Base-by-base conservation (phyloP, 2,329 filamentous ascomycete genomes). In the Alternaria arbusti region DNA sequence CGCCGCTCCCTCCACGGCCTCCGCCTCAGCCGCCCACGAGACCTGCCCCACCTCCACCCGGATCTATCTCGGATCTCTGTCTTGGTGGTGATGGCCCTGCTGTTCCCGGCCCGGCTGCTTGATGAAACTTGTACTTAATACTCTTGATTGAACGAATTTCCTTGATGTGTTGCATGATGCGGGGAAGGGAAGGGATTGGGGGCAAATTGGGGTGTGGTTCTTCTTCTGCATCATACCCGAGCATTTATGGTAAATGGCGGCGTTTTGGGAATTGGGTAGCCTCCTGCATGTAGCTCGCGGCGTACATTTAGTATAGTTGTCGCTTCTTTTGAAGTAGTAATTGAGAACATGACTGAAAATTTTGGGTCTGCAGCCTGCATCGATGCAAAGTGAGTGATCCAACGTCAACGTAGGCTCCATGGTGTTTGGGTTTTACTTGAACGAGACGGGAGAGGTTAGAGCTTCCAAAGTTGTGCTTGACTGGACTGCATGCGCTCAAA, bases 161-260 rank as follows among this genome's bases (percentile, higher is more conserved):
- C 36, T 52, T 40, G 6, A 22, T 28, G 22, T 40, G 36, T 51
- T 23, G 49, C 49, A 52, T 52, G 49, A 40, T 1, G 49, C 32
- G 32, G 12, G 49, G 49, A 8, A 52, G 6, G 28, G 28, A 10
- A 40, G 36, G 36, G 6, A 40, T 40, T 36, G 3, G 30, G 30
- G 20, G 13, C 15, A 22, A 20, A 36, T 52, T 52, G 49, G 49
- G 28, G 49, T 52, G 49, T 52, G 49, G 32, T 52, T 52, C 28
- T 52, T 52, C 28, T 40, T 52, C 49, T 52, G 49, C 49, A 52
- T 52, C 49, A 52, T 52, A 52, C 49, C 49, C 49, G 49, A 52
- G 49, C 30, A 52, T 46, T 9, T 32, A 32, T 52, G 49, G 20
- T 52, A 52, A 36, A 40, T 0, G 49, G 49, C 6, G 49, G 30